These are phyloP conservation scores for Chalaropsis ovoidea DNA, from an alignment of 2,329 filamentous ascomycete genomes.

Conservation along the genomic window DNA sequence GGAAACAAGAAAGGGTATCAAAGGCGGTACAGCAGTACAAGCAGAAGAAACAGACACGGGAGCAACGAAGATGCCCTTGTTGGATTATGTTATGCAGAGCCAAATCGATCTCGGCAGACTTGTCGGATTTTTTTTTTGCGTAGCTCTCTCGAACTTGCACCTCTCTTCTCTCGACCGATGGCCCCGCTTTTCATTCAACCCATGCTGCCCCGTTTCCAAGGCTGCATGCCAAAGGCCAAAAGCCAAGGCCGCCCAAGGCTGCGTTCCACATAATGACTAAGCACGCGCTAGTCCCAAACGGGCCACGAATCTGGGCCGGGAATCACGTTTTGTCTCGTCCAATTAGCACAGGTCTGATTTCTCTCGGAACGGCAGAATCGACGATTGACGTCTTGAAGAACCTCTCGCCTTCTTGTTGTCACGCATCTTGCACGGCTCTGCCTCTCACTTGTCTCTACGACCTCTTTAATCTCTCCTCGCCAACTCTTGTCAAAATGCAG, in stretches of 20 bases:
- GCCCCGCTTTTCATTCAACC: background rate
- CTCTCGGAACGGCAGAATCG: constrained; percentile 19
- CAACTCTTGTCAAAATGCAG: constrained; percentile 35
- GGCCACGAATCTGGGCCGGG: constrained; percentile 19
- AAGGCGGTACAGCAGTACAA: no score
- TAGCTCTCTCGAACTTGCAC: background rate
- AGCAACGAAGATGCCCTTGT: no score
- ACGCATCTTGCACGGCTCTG: background rate
- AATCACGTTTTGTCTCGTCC: constrained; percentile 22
- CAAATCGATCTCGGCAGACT: no score
- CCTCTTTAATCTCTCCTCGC: background rate
- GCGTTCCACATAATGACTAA: constrained; percentile 4
- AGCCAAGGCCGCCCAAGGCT: constrained; percentile 18
- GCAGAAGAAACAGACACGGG: no score
- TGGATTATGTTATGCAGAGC: background rate
- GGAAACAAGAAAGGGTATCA: no score
- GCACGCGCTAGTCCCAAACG: constrained; percentile 8
- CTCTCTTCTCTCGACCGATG: constrained; percentile 1
- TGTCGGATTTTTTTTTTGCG: background rate
- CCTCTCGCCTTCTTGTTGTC: constrained; percentile 8
- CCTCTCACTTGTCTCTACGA: background rate
- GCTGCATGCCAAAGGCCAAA: constrained; percentile 3
- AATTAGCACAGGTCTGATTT: constrained; percentile 23
- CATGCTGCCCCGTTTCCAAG: constrained; percentile 5
- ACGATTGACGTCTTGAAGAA: constrained; percentile 15